A percentile compares a stretch with the other conserved stretches of the same genome.
These are phyloP conservation scores for Fusarium verticillioides DNA, from an alignment of 2,329 filamentous ascomycete species.

Conservation along the genomic window DNA sequence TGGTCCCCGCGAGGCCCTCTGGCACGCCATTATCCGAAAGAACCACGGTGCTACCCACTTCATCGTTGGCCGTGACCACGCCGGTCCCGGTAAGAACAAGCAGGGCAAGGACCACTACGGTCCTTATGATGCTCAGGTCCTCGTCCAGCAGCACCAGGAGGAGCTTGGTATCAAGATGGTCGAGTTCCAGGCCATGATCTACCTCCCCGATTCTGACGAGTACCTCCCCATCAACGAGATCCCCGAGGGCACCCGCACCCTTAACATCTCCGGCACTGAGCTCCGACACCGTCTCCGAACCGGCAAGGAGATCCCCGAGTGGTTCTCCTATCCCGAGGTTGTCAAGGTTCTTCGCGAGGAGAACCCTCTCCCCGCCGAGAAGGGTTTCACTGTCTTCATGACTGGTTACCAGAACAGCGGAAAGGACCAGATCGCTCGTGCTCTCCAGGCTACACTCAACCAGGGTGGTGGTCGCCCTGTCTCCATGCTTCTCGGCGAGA, in stretches of 20 bases:
- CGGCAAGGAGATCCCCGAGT: constrained; percentile 95
- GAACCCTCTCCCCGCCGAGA: constrained; percentile 87
- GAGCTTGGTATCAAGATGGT: constrained; percentile 99
- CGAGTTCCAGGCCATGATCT: constrained; percentile 99
- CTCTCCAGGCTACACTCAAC: constrained; percentile 96
- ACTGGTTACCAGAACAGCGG: constrained; percentile 97
- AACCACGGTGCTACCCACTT: constrained; percentile 99
- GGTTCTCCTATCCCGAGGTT: constrained; percentile 99
- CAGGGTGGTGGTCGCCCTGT: constrained; percentile 97
- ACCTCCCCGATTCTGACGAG: constrained; percentile 96
- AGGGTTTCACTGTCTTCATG: constrained; percentile 98
- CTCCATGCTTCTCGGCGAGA: constrained; percentile 94
- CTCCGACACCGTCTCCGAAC: constrained; percentile 91
- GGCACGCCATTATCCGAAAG: constrained; percentile 99
- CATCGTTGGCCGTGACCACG: constrained; percentile 98
- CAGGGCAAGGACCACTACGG: constrained; percentile 97
- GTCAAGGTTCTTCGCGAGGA: constrained; percentile 96
- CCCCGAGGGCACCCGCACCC: constrained; percentile 81
- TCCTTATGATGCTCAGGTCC: constrained; percentile 95
- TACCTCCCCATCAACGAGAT: constrained; percentile 96
- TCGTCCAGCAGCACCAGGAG: constrained; percentile 94
- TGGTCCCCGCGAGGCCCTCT: constrained; percentile 96
- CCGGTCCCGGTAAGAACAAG: constrained; percentile 97
- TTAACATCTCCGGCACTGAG: constrained; percentile 89
- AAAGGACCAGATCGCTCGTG: constrained; percentile 96